Conservation (phyloP, 2,329 filamentous ascomycete species). For the Aureobasidium sp. region DNA sequence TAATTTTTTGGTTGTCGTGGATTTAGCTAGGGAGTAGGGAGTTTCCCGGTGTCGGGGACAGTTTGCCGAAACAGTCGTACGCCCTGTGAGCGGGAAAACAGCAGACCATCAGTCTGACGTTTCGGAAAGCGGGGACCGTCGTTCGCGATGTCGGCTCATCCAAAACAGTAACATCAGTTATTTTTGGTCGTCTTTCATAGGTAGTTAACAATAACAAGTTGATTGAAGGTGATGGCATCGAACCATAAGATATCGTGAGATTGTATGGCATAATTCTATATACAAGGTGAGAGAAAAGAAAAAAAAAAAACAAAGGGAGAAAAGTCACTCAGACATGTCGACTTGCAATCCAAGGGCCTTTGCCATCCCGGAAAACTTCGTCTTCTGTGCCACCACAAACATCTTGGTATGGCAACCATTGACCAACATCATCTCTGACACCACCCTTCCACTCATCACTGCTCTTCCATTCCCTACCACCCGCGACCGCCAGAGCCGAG, state of each 20-base stretch:
- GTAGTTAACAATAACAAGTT: neutral
- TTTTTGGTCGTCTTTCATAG: too few species aligned
- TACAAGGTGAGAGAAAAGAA: neutral
- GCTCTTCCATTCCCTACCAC: conserved; percentile 23
- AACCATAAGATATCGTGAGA: neutral
- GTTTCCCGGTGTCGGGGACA: neutral
- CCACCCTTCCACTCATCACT: conserved; percentile 10
- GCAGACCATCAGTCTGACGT: too few species aligned
- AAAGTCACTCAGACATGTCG: neutral
- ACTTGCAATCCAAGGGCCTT: conserved; percentile 2
- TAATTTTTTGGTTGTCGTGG: neutral
- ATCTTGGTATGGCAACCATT: conserved; percentile 17
- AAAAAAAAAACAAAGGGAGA: neutral
- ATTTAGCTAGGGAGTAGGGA: neutral
- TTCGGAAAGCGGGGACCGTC: too few species aligned
- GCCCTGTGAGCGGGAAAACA: too few species aligned
- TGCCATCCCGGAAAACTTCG: conserved; percentile 12
- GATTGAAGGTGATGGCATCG: neutral
- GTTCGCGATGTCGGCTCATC: too few species aligned
- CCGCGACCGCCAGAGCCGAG: conserved; percentile 29
- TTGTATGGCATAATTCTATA: neutral
- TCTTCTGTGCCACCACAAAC: conserved; percentile 1
- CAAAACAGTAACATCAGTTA: too few species aligned
- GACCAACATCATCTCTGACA: conserved; percentile 26
- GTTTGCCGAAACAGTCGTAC: too few species aligned